Evolutionary conservation across 129 eudicot genomes (phyloP).

Genomic region (Artemisia argyi): DNA sequence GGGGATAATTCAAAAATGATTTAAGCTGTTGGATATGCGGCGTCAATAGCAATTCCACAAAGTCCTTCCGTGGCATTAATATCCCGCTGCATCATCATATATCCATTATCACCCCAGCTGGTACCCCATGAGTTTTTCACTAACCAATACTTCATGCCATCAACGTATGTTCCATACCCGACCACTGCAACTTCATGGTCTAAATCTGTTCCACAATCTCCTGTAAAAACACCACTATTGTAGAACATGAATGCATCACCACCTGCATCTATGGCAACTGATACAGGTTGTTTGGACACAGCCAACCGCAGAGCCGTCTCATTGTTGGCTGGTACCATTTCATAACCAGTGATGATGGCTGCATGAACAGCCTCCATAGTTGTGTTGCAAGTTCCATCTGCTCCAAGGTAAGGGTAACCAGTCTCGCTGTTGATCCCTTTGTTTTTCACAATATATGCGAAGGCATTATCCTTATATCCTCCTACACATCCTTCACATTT

Average conservation of each 20-base stretch:
- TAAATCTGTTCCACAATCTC: slow-evolving; percentile 62
- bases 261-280: slow-evolving; percentile 21
- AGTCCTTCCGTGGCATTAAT: slow-evolving; percentile 47
- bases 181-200: slow-evolving; percentile 74
- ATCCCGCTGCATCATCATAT: slow-evolving; percentile 63
- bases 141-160: slow-evolving; percentile 74
- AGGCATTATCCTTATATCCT: slow-evolving; percentile 48
- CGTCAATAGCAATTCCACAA: slow-evolving; percentile 80
- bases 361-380: slow-evolving; percentile 11
- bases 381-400: slow-evolving; percentile 35
- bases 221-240: slow-evolving; percentile 22
- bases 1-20: not conserved
- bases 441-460: slow-evolving; percentile 36
- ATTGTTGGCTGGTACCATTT: slow-evolving; percentile 33
- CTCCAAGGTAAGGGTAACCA: slow-evolving; percentile 46
- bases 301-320: slow-evolving; percentile 25
- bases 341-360: slow-evolving; percentile 28
- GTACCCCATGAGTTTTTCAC: slow-evolving; percentile 82
- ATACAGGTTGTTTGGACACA: slow-evolving; percentile 31
- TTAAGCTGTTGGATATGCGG: slow-evolving; percentile 58
- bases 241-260: slow-evolving; percentile 17
- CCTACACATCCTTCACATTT: slow-evolving; percentile 43
- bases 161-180: slow-evolving; percentile 64
- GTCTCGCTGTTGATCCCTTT: slow-evolving; percentile 43
- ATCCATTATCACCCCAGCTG: slow-evolving; percentile 77